Evolutionary conservation across 2,329 filamentous ascomycete genomes (phyloP), one percentile per base, ranked within the genome.

Genomic region (Drechslerella dactyloides): DNA sequence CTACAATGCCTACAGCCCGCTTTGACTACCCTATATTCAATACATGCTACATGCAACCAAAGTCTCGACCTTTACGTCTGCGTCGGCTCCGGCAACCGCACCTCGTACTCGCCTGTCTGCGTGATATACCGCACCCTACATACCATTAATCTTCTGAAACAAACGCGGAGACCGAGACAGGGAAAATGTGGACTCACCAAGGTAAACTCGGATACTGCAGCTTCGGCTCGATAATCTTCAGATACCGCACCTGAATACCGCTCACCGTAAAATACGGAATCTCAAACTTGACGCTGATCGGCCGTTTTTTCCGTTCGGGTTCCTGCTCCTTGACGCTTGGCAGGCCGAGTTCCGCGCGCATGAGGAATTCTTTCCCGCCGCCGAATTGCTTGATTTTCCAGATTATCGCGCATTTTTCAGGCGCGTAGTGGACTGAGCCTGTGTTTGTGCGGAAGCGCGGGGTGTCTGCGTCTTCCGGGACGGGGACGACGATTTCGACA

Each of bases 351-450:
- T 99, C 94, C 17, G 94, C 94, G 64, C 94, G 90, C 94, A 99
- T 99, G 76, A 99, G 84, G 78, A 99, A 99, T 79, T 99, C 94
- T 81, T 99, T 99, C 76, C 89, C 87, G n/a, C 94, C 94, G 50
- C 94, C 94, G 80, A 99, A 99, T 78, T 99, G 94, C 84, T 99
- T 99, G 80, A 99, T 99, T 84, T 99, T 99, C 94, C 94, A 99
- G 56, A 99, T 90, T 76, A 99, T 99, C 69, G 93, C 93, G 74
- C 91, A 96, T 78, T 96, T 93, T 81, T 99, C 94, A 0, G 94
- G 94, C 2, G 93, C 93, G 79, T 99, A 99, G 82, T 99, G 94
- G 11, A 99, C 94, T 30, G 90, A 91, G 62, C 94, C 94, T 73
- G 99, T 96, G 79, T 97, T 99, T 37, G 94, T 99, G 59, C 94